These are phyloP conservation scores for Lasiosphaeria ovina DNA, from an alignment of 495 filamentous ascomycete species.

Conservation along the genomic window DNA sequence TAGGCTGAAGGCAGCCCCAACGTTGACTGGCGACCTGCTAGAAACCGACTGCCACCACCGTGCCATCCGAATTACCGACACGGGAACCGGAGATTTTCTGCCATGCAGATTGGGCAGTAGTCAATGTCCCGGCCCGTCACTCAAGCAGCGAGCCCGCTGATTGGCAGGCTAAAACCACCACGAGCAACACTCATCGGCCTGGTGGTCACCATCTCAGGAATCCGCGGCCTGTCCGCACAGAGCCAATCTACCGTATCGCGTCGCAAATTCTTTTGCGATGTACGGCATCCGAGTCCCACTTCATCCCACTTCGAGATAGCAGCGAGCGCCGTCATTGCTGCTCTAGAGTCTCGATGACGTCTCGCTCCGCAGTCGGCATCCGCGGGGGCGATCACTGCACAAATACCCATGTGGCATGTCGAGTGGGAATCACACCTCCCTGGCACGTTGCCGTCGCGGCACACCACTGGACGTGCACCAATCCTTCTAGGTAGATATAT, in stretches of 20 bases:
- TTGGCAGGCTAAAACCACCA: background rate
- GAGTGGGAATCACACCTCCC: background rate
- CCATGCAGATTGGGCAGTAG: background rate
- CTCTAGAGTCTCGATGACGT: background rate
- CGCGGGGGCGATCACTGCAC: background rate
- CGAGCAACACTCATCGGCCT: background rate
- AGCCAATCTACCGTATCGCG: background rate
- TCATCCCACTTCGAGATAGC: background rate
- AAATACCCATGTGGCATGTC: background rate
- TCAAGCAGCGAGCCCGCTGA: background rate
- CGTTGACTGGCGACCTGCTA: background rate
- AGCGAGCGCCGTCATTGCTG: background rate
- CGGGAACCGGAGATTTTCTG: constrained; percentile 15
- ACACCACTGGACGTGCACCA: background rate
- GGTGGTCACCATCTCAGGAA: background rate
- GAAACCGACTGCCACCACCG: background rate
- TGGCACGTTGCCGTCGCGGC: background rate
- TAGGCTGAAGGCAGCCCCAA: constrained; percentile 10
- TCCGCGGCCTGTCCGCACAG: background rate
- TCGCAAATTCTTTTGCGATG: background rate
- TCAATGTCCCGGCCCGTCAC: background rate
- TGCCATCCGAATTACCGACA: constrained; percentile 10
- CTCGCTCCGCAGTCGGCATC: background rate
- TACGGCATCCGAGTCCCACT: background rate
- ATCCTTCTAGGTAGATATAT: background rate